Base-by-base conservation (phyloP, 257 asterid genomes). In the Scutellaria barbata region DNA sequence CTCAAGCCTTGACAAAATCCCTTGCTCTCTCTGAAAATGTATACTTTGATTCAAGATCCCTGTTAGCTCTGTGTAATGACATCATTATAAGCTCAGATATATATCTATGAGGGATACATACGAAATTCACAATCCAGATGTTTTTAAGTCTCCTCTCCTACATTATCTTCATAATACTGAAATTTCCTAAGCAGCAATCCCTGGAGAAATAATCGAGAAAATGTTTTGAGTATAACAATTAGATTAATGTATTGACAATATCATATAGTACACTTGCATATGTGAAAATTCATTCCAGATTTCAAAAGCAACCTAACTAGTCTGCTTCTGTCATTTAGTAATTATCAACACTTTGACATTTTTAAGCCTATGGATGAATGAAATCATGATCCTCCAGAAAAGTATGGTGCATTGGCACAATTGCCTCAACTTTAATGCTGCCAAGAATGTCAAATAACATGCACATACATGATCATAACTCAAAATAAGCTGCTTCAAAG, bases 101-200 rank as follows among this genome's bases (percentile, higher is more conserved):
- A 78, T 82, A 69, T 75, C 72, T 77, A 78, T 66, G 77, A 77
- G 73, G 85, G 81, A 71, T 74, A 74, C 63, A 51, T 57, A 68
- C 75, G 80, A 71, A 84, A 77, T 73, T 73, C 82, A 79, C 78
- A 74, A 68, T 67, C 80, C 86, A 79, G 63, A 62, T 73, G 65
- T 81, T 66, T 79, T 85, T 60, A 65, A 66, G 73, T 76, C 80
- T 81, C 83, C 71, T 82, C 87, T 82, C 85, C 90, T 85, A 87
- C 82, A 78, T 85, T 87, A 81, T 84, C 88, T 76, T 74, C 83
- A 39, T 73, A 81, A 41, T 64, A 72, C 79, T 72, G 75, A 82
- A 59, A 72, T 64, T 63, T 66, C 81, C 92, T 90, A 86, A 54
- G 96, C 87, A 84, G 96, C 92, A 79, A 90, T 85, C 66, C 96